Percentiles rank a stretch among this genome's conserved stretches.
Conservation (phyloP, 2,329 filamentous ascomycete species). For the Phoma sp. region DNA sequence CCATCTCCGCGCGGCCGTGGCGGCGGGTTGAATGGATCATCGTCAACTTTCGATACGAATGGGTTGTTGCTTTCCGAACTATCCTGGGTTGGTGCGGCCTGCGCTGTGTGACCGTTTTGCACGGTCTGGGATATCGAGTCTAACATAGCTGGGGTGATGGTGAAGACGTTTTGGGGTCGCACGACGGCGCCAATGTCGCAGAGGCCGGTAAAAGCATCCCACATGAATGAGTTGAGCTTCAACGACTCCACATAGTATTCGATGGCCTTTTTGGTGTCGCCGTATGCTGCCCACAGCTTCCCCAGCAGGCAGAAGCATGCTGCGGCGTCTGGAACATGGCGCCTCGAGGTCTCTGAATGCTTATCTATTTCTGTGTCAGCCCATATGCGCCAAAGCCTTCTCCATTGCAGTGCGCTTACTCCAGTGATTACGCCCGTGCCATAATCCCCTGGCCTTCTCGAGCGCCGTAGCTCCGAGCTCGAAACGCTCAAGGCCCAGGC, state of each 20-base stretch:
- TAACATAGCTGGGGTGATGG: constrained; percentile 69
- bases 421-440: constrained; percentile 76
- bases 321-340: constrained; percentile 80
- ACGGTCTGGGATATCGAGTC: constrained; percentile 51
- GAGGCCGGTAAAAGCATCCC: constrained; percentile 91
- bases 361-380: constrained; percentile 55
- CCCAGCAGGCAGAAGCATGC: constrained; percentile 84
- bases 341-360: constrained; percentile 77
- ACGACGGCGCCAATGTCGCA: constrained; percentile 83
- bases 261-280: constrained; percentile 80
- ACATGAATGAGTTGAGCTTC: constrained; percentile 93
- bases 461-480: constrained; percentile 82
- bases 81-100: constrained; percentile 24
- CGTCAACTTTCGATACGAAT: constrained; percentile 45
- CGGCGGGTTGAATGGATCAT: constrained; percentile 54
- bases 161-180: constrained; percentile 85
- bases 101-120: constrained; percentile 26
- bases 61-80: constrained; percentile 33
- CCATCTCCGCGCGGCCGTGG: constrained; percentile 39
- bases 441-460: constrained; percentile 79
- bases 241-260: constrained; percentile 87
- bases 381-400: background rate
- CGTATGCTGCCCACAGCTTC: constrained; percentile 83
- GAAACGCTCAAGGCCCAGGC: constrained; percentile 76
- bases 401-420: constrained; percentile 61